Conservation (phyloP, 2,329 filamentous ascomycete species). For the Aspergillus tamarii region DNA sequence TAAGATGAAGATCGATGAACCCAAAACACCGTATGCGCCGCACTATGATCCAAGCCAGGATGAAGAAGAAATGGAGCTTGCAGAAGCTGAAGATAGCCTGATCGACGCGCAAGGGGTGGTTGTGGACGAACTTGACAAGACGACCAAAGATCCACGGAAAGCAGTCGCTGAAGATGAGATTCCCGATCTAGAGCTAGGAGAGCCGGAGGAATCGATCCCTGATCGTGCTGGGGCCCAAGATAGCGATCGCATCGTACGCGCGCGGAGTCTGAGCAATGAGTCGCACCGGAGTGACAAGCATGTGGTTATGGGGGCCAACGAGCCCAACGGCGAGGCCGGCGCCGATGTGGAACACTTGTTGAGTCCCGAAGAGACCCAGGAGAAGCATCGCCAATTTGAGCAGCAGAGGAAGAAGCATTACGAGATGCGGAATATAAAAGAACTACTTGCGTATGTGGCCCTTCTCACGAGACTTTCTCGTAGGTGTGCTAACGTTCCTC, state of each 20-base stretch:
- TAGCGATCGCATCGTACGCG: slow-evolving; percentile 49
- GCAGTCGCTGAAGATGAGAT: slow-evolving; percentile 72
- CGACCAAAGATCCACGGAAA: slow-evolving; percentile 49
- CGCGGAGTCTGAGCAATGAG: slow-evolving; percentile 45
- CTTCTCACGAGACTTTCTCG: background rate
- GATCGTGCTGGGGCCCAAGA: slow-evolving; percentile 26
- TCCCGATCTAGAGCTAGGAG: slow-evolving; percentile 86
- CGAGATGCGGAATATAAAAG: slow-evolving; percentile 95
- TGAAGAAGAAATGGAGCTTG: slow-evolving; percentile 63
- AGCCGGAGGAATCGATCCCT: slow-evolving; percentile 76
- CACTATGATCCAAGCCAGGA: slow-evolving; percentile 91
- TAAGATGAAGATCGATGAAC: slow-evolving; percentile 99
- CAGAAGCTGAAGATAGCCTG: slow-evolving; percentile 39
- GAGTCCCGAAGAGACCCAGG: slow-evolving; percentile 72
- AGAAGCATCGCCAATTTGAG: slow-evolving; percentile 93
- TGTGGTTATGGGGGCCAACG: slow-evolving; percentile 71
- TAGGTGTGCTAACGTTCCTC: slow-evolving; percentile 12
- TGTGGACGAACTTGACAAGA: slow-evolving; percentile 67
- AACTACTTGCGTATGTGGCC: slow-evolving; percentile 70
- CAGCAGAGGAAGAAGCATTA: slow-evolving; percentile 94
- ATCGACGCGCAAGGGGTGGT: slow-evolving; percentile 72
- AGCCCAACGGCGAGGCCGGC: slow-evolving; percentile 38
- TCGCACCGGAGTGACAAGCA: slow-evolving; percentile 64
- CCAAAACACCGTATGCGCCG: slow-evolving; percentile 94
- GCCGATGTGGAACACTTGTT: slow-evolving; percentile 51